Percentiles rank a stretch among this genome's conserved stretches.
Conservation (phyloP, 148 eudicot species). For the Limonium bicolor region DNA sequence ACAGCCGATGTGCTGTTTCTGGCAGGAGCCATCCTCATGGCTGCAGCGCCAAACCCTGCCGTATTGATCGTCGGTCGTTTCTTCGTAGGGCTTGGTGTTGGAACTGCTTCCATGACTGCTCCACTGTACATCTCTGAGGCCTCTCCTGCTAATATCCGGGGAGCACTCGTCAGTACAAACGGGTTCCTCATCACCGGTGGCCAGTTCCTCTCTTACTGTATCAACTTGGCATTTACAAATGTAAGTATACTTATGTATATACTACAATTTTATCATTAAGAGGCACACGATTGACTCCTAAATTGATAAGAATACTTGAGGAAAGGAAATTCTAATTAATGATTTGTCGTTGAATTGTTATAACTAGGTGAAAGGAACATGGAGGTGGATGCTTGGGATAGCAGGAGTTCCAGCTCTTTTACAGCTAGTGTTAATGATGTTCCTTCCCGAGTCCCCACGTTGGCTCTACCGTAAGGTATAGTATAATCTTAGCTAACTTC, state of each 20-base stretch:
- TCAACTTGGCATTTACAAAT: slow-evolving; percentile 62
- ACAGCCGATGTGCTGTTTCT: slow-evolving; percentile 49
- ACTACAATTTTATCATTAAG: background rate
- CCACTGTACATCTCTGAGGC: slow-evolving; percentile 64
- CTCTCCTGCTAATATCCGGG: slow-evolving; percentile 49
- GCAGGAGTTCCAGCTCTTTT: slow-evolving; percentile 56
- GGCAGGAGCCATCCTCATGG: slow-evolving; percentile 44
- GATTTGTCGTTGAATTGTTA: background rate
- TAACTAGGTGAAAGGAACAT: slow-evolving; percentile 28
- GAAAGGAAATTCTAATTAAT: background rate
- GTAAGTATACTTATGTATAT: slow-evolving; percentile 8
- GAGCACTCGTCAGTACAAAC: slow-evolving; percentile 61
- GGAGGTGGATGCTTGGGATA: slow-evolving; percentile 84
- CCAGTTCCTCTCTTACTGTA: slow-evolving; percentile 52
- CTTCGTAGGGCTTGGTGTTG: slow-evolving; percentile 62
- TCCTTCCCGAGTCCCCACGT: slow-evolving; percentile 70
- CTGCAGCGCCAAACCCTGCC: slow-evolving; percentile 41
- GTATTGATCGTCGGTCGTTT: slow-evolving; percentile 45
- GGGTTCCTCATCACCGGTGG: slow-evolving; percentile 68
- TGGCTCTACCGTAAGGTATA: slow-evolving; percentile 70
- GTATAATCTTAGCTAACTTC: background rate
- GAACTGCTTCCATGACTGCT: slow-evolving; percentile 63
- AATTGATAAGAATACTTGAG: background rate
- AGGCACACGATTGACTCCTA: background rate
- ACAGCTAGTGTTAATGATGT: slow-evolving; percentile 44